A percentile compares a stretch with the other conserved stretches of the same genome.
These are phyloP conservation scores for Pholiota adiposa DNA, from an alignment of 1,284 basidiomycete species.

Conservation along the genomic window DNA sequence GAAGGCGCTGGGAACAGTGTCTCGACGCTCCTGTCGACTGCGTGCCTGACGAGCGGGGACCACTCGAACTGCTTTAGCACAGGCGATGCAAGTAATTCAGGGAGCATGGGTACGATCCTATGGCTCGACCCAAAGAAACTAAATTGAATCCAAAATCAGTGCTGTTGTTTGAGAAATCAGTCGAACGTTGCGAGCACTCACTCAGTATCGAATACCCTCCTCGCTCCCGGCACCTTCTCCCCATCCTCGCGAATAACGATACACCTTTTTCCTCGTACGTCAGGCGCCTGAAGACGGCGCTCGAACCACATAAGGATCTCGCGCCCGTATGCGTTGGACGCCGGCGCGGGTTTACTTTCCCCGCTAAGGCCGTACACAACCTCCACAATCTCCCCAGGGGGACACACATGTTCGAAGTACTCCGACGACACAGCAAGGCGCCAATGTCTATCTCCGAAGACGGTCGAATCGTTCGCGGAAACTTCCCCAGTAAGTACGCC, in stretches of 20 bases:
- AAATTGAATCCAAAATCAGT: neutral
- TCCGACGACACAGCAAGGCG: conserved; percentile 39
- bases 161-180: neutral
- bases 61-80: conserved; percentile 57
- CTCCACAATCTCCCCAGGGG: conserved; percentile 31
- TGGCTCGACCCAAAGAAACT: conserved; percentile 55
- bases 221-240: neutral
- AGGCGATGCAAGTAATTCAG: conserved; percentile 50
- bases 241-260: conserved; percentile 44
- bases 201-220: conserved; percentile 53
- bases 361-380: conserved; percentile 32
- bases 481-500: conserved; percentile 49
- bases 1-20: conserved; percentile 36
- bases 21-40: conserved; percentile 54
- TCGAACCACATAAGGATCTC: conserved; percentile 56
- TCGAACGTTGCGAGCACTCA: conserved; percentile 33
- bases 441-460: neutral
- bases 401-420: conserved; percentile 45
- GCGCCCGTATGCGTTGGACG: conserved; percentile 36
- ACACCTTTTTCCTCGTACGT: conserved; percentile 41
- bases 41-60: conserved; percentile 62
- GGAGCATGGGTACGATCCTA: conserved; percentile 51
- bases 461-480: neutral
- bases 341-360: conserved; percentile 28
- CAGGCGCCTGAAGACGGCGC: conserved; percentile 38